Evolutionary conservation across 2,329 filamentous ascomycete species (phyloP), one percentile per base, ranked within the genome.

Genomic region (Alternaria sp.): DNA sequence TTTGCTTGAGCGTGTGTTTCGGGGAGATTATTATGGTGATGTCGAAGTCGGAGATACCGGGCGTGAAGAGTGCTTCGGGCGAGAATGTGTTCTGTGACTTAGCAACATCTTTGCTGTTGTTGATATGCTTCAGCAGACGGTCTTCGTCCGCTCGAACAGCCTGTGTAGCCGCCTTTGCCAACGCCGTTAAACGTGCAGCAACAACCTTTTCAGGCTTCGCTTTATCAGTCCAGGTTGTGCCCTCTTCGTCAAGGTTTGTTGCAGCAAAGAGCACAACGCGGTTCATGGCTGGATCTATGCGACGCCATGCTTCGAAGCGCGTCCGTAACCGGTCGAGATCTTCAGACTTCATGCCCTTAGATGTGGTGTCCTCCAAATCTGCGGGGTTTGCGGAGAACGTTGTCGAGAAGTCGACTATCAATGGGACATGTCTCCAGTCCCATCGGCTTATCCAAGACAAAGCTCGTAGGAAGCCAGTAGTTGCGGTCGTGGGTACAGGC

Each of bases 231-330:
- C 93, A 98, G 1, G 90, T 91, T 9, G 90, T 88, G 4, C 96
- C 96, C 36, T 91, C 91, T 6, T 83, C 81, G 71, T 97, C 93
- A 66, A 92, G 83, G 57, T 92, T 91, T 0, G 93, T 93, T 3
- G 93, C 93, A 5, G 91, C 91, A 73, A 97, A 92, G 43, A 98
- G 82, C 17, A 91, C 90, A 3, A 92, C 88, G 65, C 89, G 89
- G 80, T 96, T 97, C 89, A 98, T 92, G 57, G 87, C 89, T 1
- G 94, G 93, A 74, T 99, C 96, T 57, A 96, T 89, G 68, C 91
- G 93, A 61, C 96, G 87, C 93, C 93, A 97, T 13, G 91, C 90
- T 65, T 93, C 88, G 61, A 98, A 90, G 19, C 91, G 89, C 5
- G 89, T 91, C 40, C 85, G 86, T 66, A 96, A 89, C 3, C 84